Percentiles rank a stretch among this genome's conserved stretches.
These are phyloP conservation scores for Wickerhamiella parazyma DNA, from an alignment of 805 yeast species.

Conservation along the genomic window DNA sequence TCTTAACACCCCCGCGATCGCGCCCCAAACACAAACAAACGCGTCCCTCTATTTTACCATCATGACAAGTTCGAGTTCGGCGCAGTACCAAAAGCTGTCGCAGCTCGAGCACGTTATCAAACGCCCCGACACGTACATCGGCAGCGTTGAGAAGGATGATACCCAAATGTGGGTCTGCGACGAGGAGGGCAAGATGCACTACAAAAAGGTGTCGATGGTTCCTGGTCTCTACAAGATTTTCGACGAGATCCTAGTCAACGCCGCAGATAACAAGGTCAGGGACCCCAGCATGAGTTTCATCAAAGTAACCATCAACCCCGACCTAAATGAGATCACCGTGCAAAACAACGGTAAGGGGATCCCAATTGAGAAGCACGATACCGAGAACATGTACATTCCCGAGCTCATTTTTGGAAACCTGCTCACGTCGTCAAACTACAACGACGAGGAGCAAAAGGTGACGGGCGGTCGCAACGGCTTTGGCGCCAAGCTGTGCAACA, in stretches of 20 bases:
- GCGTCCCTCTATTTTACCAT: background rate
- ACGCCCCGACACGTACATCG: constrained; percentile 96
- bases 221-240: constrained; percentile 95
- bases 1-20: background rate
- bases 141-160: constrained; percentile 75
- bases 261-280: constrained; percentile 95
- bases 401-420: constrained; percentile 92
- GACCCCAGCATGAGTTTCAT: constrained; percentile 82
- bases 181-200: constrained; percentile 45
- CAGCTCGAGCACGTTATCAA: constrained; percentile 92
- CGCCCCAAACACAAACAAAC: background rate
- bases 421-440: constrained; percentile 89
- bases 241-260: constrained; percentile 93
- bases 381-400: constrained; percentile 87
- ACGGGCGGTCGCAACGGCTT: constrained; percentile 98
- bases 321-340: constrained; percentile 59
- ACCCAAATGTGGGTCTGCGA: constrained; percentile 79
- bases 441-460: constrained; percentile 87
- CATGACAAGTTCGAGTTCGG: background rate
- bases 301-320: constrained; percentile 70
- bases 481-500: constrained; percentile 95
- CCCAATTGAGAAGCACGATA: constrained; percentile 81
- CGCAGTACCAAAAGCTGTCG: constrained; percentile 83
- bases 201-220: constrained; percentile 53
- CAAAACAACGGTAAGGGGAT: constrained; percentile 92